Percentiles rank a stretch among this genome's conserved stretches.
These are phyloP conservation scores for Acanthamoeba quina DNA, from an alignment of 208 protist species.

Conservation along the genomic window DNA sequence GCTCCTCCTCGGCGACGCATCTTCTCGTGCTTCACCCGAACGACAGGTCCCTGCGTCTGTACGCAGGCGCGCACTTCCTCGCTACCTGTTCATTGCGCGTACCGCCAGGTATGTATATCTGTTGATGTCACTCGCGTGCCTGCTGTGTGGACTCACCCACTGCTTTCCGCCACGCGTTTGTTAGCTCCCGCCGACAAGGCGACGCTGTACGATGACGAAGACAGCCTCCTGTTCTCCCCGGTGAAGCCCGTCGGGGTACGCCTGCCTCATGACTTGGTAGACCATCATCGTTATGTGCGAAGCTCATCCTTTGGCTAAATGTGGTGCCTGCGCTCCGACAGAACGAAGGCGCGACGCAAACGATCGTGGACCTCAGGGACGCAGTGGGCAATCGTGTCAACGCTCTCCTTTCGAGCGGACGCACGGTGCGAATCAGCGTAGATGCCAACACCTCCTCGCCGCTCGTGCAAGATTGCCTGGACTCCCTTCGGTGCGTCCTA, in stretches of 20 bases:
- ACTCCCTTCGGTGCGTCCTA: slow-evolving; percentile 1
- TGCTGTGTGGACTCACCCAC: neutral
- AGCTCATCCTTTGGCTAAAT: neutral
- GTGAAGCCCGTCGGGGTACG: neutral
- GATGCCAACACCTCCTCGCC: neutral
- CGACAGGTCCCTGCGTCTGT: neutral
- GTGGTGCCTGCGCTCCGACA: neutral
- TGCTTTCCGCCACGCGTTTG: neutral
- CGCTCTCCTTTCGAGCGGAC: neutral
- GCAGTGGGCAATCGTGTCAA: neutral
- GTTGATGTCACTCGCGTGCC: too few species aligned
- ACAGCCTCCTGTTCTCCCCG: slow-evolving; percentile 5
- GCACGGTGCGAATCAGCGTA: slow-evolving; percentile 16
- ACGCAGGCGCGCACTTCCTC: slow-evolving; percentile 8
- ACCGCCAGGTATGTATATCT: neutral
- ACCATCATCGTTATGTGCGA: neutral
- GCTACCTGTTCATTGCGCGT: neutral
- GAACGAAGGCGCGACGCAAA: neutral
- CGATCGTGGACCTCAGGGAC: slow-evolving; percentile 1
- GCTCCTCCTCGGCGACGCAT: neutral
- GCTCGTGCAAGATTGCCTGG: slow-evolving; percentile 17
- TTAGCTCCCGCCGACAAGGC: neutral
- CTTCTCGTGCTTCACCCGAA: neutral
- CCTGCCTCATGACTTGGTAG: neutral
- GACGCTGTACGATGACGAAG: neutral